Base-by-base conservation (phyloP, 2,329 filamentous ascomycete genomes). In the Orbilia javanica region DNA sequence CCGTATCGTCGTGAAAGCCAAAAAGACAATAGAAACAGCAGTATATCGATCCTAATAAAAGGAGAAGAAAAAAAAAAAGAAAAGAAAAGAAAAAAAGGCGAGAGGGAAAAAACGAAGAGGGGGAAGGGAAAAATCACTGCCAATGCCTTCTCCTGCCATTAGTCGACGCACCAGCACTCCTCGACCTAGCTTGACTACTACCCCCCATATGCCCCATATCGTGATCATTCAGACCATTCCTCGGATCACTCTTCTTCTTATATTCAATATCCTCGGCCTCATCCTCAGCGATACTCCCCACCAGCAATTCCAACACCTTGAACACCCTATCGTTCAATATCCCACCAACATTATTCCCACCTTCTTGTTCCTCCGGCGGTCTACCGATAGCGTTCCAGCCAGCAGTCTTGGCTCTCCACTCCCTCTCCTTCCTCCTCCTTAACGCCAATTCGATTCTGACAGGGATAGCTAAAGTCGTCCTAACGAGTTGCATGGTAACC, bases 391-490 rank as follows among this genome's bases (percentile, higher is more conserved):
- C 83, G 64, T 84, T 83, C 63, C 83, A 81, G 3, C 84, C 84
- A 0, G 83, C 83, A 46, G 81, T 82, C 79, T 83, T 84, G 5
- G 83, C 84, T 42, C 82, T 82, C 82, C 83, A 84, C 34, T 83
- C 83, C 53, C 83, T 83, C 73, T 85, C 84, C 79, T 84, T 83
- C 55, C 82, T 81, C 67, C 82, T 80, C 71, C 82, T 83, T 36
- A 85, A 73, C 5, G 84, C 83, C n/a, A 84, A 81, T 76, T 85
- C 84, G 36, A 85, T 84, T 48, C 84, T 80, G 79, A 85, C 84
- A 1, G 84, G 84, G 10, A 85, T 83, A 1, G 84, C 84, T 7
- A 85, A 79, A 4, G 84, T 84, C 13, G 84, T 83, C 66, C 83
- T 81, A 1, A 84, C 84, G 13, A 85, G 81, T 66, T 84, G 83